These are phyloP conservation scores for Wickerhamomyces sydowiorum DNA, from an alignment of 805 yeast species.

Conservation along the genomic window DNA sequence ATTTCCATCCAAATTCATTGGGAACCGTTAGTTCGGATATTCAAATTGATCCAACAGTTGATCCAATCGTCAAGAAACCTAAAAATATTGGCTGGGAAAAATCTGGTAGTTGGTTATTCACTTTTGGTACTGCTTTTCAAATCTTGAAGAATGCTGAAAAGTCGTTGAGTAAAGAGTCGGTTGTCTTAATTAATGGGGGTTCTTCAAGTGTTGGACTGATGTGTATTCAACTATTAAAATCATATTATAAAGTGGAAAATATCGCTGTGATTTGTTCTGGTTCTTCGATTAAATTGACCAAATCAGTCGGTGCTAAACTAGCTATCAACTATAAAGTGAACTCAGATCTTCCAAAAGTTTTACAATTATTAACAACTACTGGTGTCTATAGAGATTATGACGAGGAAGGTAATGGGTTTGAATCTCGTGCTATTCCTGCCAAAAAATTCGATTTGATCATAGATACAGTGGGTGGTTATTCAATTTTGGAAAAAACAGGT, in stretches of 20 bases:
- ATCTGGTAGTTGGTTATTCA: conserved; percentile 62
- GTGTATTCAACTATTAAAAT: conserved; percentile 53
- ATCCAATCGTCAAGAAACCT: conserved; percentile 44
- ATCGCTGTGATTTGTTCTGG: conserved; percentile 58
- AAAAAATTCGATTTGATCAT: conserved; percentile 54
- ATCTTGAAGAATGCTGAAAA: conserved; percentile 28
- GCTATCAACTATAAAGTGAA: conserved; percentile 42
- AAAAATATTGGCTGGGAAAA: conserved; percentile 38
- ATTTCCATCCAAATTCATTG: conserved; percentile 43
- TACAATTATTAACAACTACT: conserved; percentile 17
- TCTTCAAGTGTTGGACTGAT: conserved; percentile 68
- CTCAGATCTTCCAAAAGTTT: conserved; percentile 15
- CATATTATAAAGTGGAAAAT: conserved; percentile 38
- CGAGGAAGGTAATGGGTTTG: conserved; percentile 20
- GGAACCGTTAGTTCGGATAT: conserved; percentile 59
- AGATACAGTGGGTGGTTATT: conserved; percentile 68
- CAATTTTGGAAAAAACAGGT: conserved; percentile 34
- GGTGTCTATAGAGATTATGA: conserved; percentile 28
- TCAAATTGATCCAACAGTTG: conserved; percentile 45
- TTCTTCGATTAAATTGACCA: conserved; percentile 38
- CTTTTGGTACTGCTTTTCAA: conserved; percentile 57
- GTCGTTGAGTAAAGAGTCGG: conserved; percentile 34
- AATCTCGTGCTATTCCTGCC: conserved; percentile 12
- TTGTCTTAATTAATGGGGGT: conserved; percentile 68
- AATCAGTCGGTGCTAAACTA: conserved; percentile 45